Evolutionary conservation across 345 rosid species (phyloP).

Genomic region (Garcia nutans): DNA sequence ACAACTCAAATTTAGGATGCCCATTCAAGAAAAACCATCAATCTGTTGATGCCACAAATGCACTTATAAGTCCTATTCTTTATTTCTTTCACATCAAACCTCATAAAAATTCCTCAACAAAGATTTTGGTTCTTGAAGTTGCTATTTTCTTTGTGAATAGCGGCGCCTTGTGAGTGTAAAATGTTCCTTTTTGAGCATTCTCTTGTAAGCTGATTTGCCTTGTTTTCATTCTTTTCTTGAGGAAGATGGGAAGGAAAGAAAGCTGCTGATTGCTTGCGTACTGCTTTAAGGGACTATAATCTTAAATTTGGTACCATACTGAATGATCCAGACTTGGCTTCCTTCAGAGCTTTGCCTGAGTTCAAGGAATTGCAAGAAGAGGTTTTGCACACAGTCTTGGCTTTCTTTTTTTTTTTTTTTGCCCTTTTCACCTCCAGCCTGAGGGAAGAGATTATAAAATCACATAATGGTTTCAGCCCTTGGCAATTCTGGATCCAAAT

Average conservation of each 20-base stretch:
- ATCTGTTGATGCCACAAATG: neutral
- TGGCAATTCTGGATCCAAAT: neutral
- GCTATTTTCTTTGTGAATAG: neutral
- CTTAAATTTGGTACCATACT: slow-evolving; percentile 89
- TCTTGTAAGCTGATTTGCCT: slow-evolving; percentile 9
- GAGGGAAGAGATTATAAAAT: neutral
- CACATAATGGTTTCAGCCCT: neutral
- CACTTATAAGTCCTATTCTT: neutral
- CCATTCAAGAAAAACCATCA: no score
- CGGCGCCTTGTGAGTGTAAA: neutral
- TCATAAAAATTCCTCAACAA: neutral
- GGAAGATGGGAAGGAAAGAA: slow-evolving; percentile 81
- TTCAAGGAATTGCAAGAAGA: slow-evolving; percentile 95
- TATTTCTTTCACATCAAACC: neutral
- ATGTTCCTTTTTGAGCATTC: neutral
- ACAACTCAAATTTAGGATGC: neutral
- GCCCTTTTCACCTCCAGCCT: neutral
- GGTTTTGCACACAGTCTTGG: slow-evolving; percentile 37
- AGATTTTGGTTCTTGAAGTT: neutral
- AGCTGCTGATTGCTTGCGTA: slow-evolving; percentile 78
- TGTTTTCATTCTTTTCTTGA: slow-evolving; percentile 26
- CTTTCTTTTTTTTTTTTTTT: neutral
- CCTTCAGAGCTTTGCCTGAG: slow-evolving; percentile 89
- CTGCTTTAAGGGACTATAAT: slow-evolving; percentile 78
- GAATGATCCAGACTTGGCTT: slow-evolving; percentile 94